Evolutionary conservation across 2,329 filamentous ascomycete species (phyloP), one percentile per base, ranked within the genome.

Genomic region (Plenodomus tracheiphilus): DNA sequence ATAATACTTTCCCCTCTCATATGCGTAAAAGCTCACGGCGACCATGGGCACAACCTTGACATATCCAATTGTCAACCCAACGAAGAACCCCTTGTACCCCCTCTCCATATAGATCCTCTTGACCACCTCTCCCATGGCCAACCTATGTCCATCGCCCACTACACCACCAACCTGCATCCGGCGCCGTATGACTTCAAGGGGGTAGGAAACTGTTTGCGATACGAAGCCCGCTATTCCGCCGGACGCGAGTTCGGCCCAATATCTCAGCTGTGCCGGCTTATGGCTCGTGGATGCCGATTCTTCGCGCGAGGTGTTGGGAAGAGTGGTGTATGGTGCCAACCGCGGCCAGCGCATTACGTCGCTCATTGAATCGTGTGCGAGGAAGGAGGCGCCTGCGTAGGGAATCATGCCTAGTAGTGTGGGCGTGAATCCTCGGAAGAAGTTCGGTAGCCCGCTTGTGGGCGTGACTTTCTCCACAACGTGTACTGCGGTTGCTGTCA

Each of bases 101-200:
- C 81, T 81, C 74, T 97, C 91, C 39, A 81, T 76, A 59, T 85
- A 85, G 55, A 99, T 94, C 68, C 85, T 81, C 56, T 75, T 76
- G 2, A 86, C 86, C 1, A 93, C 96, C 75, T 97, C 93, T 15
- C 77, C 76, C 56, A 99, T 89, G 42, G 85, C 80, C 39, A 96
- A 74, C 39, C 89, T 79, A 62, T 85, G 89, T 0, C 93, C 92
- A 69, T 97, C 92, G 1, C 94, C 94, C 0, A 97, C 91, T 0
- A 93, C 92, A 10, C 93, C 94, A 40, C 91, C 89, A 13, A 99
- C 94, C 71, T 99, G 94, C 93, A 99, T 97, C 40, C 94, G 82
- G 56, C 94, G 82, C 51, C 94, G 80, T 49, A 97, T 88, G 15
- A 99, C 90, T 72, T 99, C 94, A 2, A 99, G 79, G 4, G 94